phyloP scores from a whole-genome alignment of 768 basidiomycete species.

The Naganishia friedmannii region DNA sequence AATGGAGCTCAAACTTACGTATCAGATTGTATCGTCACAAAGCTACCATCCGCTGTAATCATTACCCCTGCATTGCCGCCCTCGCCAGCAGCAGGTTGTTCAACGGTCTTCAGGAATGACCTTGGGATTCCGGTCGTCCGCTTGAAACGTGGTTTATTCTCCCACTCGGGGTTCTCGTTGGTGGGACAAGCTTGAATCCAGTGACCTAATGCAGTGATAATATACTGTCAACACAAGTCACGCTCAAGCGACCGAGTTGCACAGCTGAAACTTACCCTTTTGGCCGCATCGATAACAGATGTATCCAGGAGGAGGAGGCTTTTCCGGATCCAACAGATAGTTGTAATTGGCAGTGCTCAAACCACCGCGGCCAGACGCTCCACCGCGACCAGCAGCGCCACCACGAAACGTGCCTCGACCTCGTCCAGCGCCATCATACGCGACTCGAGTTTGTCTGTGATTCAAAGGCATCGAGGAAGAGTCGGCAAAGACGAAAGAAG shows the following conservation, averaged over 20 bases:
- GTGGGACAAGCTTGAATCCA: slow-evolving; percentile 99
- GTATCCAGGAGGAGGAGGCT: slow-evolving; percentile 85
- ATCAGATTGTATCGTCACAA: slow-evolving; percentile 95
- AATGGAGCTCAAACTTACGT: slow-evolving; percentile 62
- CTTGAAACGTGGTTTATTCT: slow-evolving; percentile 91
- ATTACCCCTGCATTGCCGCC: slow-evolving; percentile 74
- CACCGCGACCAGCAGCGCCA: slow-evolving; percentile 58
- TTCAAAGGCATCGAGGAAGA: neutral
- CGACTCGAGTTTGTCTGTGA: slow-evolving; percentile 32
- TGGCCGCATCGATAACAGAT: slow-evolving; percentile 98
- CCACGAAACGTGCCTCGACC: slow-evolving; percentile 34
- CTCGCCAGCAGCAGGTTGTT: slow-evolving; percentile 59
- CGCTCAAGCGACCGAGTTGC: slow-evolving; percentile 12
- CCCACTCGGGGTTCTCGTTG: slow-evolving; percentile 90
- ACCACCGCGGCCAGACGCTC: slow-evolving; percentile 57
- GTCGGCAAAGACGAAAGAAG: neutral
- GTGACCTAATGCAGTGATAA: slow-evolving; percentile 63
- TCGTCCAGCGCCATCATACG: slow-evolving; percentile 25
- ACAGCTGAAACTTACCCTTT: slow-evolving; percentile 62
- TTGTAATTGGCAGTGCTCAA: slow-evolving; percentile 59
- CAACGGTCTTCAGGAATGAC: slow-evolving; percentile 94
- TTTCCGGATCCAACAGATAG: slow-evolving; percentile 58
- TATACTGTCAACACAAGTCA: slow-evolving; percentile 16
- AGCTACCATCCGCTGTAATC: slow-evolving; percentile 97
- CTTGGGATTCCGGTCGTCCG: slow-evolving; percentile 97